Conservation (phyloP, 140 eudicot species). For the Anethum foeniculum region DNA sequence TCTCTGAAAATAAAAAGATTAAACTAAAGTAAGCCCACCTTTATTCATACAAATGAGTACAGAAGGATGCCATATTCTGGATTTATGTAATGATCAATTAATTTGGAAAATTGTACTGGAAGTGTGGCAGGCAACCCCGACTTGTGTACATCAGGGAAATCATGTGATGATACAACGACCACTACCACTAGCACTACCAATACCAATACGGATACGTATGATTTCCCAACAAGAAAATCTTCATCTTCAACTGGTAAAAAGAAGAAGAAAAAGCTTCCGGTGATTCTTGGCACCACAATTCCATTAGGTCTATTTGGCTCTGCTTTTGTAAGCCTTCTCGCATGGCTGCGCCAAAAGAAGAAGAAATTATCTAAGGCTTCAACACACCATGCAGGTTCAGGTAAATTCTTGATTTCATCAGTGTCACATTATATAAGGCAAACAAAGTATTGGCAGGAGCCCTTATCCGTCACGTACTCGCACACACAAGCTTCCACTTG, state of each 20-base stretch:
- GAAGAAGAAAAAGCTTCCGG: constrained; percentile 30
- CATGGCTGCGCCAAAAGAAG: constrained; percentile 5
- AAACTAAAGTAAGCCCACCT: background rate
- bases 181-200: background rate
- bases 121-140: constrained; percentile 12
- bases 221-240: constrained; percentile 11
- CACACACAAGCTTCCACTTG: background rate
- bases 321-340: constrained; percentile 22
- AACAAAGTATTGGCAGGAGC: background rate
- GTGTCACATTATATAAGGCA: background rate
- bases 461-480: background rate
- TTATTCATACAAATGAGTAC: background rate
- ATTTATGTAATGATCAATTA: background rate
- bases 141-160: constrained; percentile 12
- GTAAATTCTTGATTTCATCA: background rate
- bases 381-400: background rate
- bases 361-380: background rate
- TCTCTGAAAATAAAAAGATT: constrained; percentile 29
- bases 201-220: background rate
- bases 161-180: background rate
- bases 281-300: constrained; percentile 41
- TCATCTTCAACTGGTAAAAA: constrained; percentile 13
- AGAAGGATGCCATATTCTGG: background rate
- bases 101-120: background rate
- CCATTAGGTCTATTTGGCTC: constrained; percentile 36